Evolutionary conservation across 345 rosid genomes (phyloP).

Genomic region (Ricinus communis): DNA sequence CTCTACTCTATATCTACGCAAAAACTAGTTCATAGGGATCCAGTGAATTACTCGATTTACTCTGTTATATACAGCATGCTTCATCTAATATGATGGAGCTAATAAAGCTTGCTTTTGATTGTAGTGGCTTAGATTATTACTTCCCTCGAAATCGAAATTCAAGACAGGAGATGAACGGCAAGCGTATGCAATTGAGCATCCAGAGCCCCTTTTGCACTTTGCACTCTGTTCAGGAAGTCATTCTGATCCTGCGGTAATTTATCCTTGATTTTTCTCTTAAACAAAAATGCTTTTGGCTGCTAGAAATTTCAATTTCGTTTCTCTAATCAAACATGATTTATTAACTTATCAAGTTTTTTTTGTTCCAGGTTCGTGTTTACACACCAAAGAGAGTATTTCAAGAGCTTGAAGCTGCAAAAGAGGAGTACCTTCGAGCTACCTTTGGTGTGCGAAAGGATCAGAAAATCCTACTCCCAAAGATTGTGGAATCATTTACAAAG

Average conservation of each 20-base stretch:
- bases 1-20: background rate
- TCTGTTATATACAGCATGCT: background rate
- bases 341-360: background rate
- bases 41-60: background rate
- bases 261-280: background rate
- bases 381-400: constrained; percentile 68
- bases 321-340: background rate
- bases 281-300: background rate
- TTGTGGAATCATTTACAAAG: constrained; percentile 69
- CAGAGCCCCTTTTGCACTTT: constrained; percentile 76
- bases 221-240: constrained; percentile 90
- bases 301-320: background rate
- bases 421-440: constrained; percentile 79
- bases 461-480: constrained; percentile 77
- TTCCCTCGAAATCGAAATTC: constrained; percentile 68
- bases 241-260: constrained; percentile 92
- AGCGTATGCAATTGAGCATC: constrained; percentile 59
- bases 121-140: constrained; percentile 80
- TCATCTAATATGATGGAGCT: constrained; percentile 4
- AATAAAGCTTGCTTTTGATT: constrained; percentile 26
- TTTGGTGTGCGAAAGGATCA: constrained; percentile 66
- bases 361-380: constrained; percentile 72
- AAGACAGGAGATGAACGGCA: constrained; percentile 69
- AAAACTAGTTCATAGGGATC: background rate
- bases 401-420: constrained; percentile 85